These are phyloP conservation scores for Cryptococcus sp. DNA, from an alignment of 1,284 basidiomycete genomes.

Conservation along the genomic window DNA sequence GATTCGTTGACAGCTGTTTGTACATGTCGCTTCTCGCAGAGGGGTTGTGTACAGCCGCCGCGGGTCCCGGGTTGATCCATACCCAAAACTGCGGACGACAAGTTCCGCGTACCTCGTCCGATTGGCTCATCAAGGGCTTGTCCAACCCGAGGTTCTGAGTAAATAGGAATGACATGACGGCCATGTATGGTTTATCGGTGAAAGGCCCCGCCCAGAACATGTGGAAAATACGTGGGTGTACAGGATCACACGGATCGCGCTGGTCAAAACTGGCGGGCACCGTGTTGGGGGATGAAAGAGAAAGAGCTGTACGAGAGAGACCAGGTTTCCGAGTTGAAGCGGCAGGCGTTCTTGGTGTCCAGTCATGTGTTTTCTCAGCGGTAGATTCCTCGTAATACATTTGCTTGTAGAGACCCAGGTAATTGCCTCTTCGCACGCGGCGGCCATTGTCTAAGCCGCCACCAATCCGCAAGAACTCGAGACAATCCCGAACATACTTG, in stretches of 20 bases:
- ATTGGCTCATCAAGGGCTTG: slow-evolving; percentile 35
- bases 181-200: slow-evolving; percentile 79
- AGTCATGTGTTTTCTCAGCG: slow-evolving; percentile 23
- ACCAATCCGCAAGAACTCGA: slow-evolving; percentile 69
- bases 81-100: slow-evolving; percentile 81
- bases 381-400: slow-evolving; percentile 61
- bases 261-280: slow-evolving; percentile 43
- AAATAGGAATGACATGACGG: slow-evolving; percentile 74
- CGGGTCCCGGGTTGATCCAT: slow-evolving; percentile 79
- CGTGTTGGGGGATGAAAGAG: slow-evolving; percentile 34
- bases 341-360: slow-evolving; percentile 24
- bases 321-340: slow-evolving; percentile 19
- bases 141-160: slow-evolving; percentile 77
- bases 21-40: slow-evolving; percentile 68
- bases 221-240: slow-evolving; percentile 73
- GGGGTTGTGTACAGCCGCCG: slow-evolving; percentile 68
- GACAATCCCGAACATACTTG: slow-evolving; percentile 73
- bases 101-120: slow-evolving; percentile 42
- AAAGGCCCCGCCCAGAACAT: slow-evolving; percentile 85
- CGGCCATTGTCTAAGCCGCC: slow-evolving; percentile 65
- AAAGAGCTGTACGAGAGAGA: slow-evolving; percentile 39
- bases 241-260: slow-evolving; percentile 63
- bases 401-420: slow-evolving; percentile 64
- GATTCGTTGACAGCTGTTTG: slow-evolving; percentile 67
- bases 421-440: slow-evolving; percentile 61